Conservation (phyloP, 169 alveolate species). For the Nephromyces sp. region DNA sequence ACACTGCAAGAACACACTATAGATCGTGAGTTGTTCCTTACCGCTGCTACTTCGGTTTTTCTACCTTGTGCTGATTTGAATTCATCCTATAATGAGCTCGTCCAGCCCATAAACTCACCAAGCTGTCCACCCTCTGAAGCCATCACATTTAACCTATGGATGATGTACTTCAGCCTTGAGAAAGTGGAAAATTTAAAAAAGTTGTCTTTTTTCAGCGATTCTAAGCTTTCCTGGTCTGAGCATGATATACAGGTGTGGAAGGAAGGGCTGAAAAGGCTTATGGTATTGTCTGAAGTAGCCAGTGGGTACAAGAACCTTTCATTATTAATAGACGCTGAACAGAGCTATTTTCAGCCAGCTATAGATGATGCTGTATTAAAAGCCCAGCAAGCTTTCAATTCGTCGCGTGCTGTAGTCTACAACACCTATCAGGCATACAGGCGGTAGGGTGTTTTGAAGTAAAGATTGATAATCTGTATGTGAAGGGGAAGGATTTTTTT, state of each 20-base stretch:
- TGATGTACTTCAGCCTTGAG: not conserved
- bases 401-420: not conserved
- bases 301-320: not conserved
- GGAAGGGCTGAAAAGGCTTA: not conserved
- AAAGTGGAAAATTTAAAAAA: not conserved
- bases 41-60: too few species aligned
- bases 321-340: not conserved
- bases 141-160: not conserved
- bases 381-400: not conserved
- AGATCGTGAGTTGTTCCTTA: too few species aligned
- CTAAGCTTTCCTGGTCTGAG: not conserved
- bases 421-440: not conserved
- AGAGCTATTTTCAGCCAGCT: not conserved
- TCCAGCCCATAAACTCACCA: too few species aligned
- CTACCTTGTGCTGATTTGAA: too few species aligned
- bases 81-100: too few species aligned
- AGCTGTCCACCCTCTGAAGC: too few species aligned
- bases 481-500: too few species aligned
- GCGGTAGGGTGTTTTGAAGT: not conserved
- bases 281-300: not conserved
- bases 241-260: not conserved
- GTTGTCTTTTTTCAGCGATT: not conserved
- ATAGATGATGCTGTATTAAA: not conserved
- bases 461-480: not conserved
- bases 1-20: too few species aligned